phyloP scores from a whole-genome alignment of 2,329 filamentous ascomycete genomes.

The Sporothrix dimorphospora region DNA sequence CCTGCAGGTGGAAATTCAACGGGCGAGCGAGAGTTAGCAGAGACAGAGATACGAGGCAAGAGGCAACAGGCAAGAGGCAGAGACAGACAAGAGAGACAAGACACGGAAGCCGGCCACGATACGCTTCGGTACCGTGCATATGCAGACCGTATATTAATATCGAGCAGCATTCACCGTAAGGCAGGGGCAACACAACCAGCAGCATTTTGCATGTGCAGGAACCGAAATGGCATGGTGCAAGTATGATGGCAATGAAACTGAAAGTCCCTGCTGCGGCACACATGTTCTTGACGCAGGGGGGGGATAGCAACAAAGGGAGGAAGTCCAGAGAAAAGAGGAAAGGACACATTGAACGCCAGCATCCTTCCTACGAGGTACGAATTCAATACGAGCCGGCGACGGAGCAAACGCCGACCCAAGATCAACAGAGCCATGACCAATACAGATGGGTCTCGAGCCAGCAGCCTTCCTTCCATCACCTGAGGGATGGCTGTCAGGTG shows the following conservation, averaged over 20 bases:
- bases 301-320: no score
- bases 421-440: conserved; percentile 5
- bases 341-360: neutral
- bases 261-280: neutral
- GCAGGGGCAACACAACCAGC: neutral
- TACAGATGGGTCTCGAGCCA: neutral
- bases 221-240: neutral
- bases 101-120: neutral
- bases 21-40: neutral
- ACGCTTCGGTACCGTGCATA: conserved; percentile 5
- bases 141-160: neutral
- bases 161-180: neutral
- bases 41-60: neutral
- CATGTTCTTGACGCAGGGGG: no score
- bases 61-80: neutral
- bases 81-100: neutral
- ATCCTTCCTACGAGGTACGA: neutral
- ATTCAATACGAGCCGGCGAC: neutral
- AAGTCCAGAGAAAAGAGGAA: no score
- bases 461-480: neutral
- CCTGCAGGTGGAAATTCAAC: conserved; percentile 18
- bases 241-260: neutral
- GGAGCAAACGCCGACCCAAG: neutral
- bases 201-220: neutral
- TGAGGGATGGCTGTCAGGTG: neutral